Base-by-base conservation (phyloP, 192 early-diverging fungal species). In the Oehlia diaphana region DNA sequence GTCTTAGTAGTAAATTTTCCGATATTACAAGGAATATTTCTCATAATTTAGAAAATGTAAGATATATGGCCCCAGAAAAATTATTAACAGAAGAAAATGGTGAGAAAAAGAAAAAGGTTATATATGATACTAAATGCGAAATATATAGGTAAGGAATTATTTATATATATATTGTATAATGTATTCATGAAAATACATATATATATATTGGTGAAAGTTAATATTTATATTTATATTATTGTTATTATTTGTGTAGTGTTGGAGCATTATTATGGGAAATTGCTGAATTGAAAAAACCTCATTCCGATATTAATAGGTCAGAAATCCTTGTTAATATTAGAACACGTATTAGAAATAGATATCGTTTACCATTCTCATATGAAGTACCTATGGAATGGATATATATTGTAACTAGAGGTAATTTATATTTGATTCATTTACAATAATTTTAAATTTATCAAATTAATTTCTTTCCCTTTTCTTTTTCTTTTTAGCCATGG, bases 191-290 rank as follows among this genome's bases (percentile, higher is more conserved):
- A 26, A 26, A 26, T 0, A 26, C 26, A 26, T 26, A 26, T 26
- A 26, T 26, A 26, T 26, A 0, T 26, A 26, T 26, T n/a, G n/a
- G n/a, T n/a, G n/a, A n/a, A n/a, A n/a, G n/a, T n/a, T 1, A 1
- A 31, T 31, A 31, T 31, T 31, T 31, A 31, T 31, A 31, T 2
- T 31, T 31, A 31, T 31, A 31, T 31, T 31, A 31, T 31, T 31
- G 31, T 37, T 65, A 65, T 26, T 61, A 53, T 61, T 61, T 74
- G 28, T 74, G 28, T 75, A 75, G 74, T 62, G 4, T 75, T 10
- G 74, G 74, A n/a, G 35, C 31, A 12, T 21, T 75, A n/a, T 19
- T 75, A 9, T 75, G 74, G 74, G 74, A 75, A 75, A 75, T 75
- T 9, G 74, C 74, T 63, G 74, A 75, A 62, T 12, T 13, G 21